These are phyloP conservation scores for Aureobasidium sp. DNA, from an alignment of 2,329 filamentous ascomycete genomes.

Conservation along the genomic window DNA sequence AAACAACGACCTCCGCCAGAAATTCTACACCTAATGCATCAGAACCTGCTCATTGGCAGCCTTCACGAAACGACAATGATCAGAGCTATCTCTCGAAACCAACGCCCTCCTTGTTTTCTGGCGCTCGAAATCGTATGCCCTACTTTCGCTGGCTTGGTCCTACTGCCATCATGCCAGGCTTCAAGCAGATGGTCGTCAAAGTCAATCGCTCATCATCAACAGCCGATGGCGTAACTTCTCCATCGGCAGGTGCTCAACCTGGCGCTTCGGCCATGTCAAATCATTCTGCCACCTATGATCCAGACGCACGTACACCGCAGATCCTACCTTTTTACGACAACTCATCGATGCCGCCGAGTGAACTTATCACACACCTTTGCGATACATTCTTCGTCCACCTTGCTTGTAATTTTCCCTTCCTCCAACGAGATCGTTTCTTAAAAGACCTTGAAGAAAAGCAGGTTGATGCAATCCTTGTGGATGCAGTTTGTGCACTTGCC, in stretches of 20 bases:
- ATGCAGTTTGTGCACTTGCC: conserved; percentile 74
- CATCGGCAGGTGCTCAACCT: background rate
- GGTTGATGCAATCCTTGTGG: conserved; percentile 75
- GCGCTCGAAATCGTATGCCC: conserved; percentile 56
- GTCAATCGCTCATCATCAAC: conserved; percentile 48
- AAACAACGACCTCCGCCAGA: too few species aligned
- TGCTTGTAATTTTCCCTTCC: conserved; percentile 78
- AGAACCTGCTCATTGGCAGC: background rate
- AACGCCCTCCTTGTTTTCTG: conserved; percentile 20
- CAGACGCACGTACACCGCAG: conserved; percentile 29
- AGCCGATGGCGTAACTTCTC: conserved; percentile 25
- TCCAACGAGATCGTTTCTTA: conserved; percentile 64
- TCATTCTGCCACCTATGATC: conserved; percentile 18
- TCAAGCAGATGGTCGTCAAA: conserved; percentile 84
- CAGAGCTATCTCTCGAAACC: background rate
- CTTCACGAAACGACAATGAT: background rate
- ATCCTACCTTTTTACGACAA: conserved; percentile 66
- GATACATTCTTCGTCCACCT: conserved; percentile 75
- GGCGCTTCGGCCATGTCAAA: conserved; percentile 15
- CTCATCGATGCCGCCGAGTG: conserved; percentile 60
- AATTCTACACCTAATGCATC: background rate
- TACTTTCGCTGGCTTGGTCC: conserved; percentile 89
- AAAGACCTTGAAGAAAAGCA: conserved; percentile 71
- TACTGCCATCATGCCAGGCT: conserved; percentile 83
- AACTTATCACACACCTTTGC: conserved; percentile 66